These are phyloP conservation scores for Phycomyces blakesleeanus DNA, from an alignment of 192 early-diverging fungal species.

Conservation along the genomic window DNA sequence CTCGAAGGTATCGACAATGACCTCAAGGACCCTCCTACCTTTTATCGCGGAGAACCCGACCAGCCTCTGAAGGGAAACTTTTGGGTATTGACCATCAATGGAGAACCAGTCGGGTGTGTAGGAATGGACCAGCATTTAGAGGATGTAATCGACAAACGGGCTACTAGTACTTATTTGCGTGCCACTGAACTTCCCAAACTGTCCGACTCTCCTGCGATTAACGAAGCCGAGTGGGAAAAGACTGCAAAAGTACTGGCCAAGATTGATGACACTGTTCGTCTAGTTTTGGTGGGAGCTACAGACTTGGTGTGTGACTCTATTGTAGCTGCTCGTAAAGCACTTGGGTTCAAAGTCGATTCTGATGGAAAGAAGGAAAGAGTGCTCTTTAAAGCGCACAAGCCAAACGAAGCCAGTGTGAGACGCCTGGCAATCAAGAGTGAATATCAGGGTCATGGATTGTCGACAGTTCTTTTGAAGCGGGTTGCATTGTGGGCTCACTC, in stretches of 20 bases:
- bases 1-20: slow-evolving; percentile 31
- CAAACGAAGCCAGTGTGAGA: slow-evolving; percentile 33
- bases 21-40: slow-evolving; percentile 25
- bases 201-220: neutral
- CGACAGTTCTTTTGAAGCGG: slow-evolving; percentile 34
- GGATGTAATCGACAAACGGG: slow-evolving; percentile 2
- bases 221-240: slow-evolving; percentile 14
- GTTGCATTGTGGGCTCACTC: slow-evolving; percentile 33
- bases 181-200: neutral
- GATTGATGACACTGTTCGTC: slow-evolving; percentile 24
- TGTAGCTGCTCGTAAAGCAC: neutral
- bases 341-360: neutral
- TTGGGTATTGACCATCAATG: slow-evolving; percentile 38
- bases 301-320: slow-evolving; percentile 8
- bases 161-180: neutral
- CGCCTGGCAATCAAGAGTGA: slow-evolving; percentile 34
- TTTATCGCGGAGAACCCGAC: slow-evolving; percentile 21
- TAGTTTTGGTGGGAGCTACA: slow-evolving; percentile 1
- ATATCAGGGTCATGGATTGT: slow-evolving; percentile 36
- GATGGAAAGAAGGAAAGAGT: neutral
- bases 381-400: slow-evolving; percentile 21
- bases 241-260: slow-evolving; percentile 11
- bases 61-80: slow-evolving; percentile 20
- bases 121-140: slow-evolving; percentile 24
- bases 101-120: slow-evolving; percentile 28